Base-by-base conservation (phyloP, 352 stramenopile genomes). In the Pythium folliculosum region DNA sequence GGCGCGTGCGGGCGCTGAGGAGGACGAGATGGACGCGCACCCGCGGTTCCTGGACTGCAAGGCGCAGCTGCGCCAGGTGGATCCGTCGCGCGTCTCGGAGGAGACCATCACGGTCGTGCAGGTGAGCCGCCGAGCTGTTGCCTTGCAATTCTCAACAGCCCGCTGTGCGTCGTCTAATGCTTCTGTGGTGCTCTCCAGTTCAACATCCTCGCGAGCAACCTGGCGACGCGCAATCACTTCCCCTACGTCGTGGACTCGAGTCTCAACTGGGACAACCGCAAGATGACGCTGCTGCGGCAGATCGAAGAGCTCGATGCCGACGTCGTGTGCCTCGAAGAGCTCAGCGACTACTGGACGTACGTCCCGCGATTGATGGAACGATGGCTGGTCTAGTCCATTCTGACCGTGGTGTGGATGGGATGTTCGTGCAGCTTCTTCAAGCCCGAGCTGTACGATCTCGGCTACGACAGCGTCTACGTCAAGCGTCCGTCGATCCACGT, bases 301-400 rank as follows among this genome's bases (percentile, higher is more conserved):
- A 59, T 96, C 23, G 79, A 91, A 1, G 80, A 78, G 55, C 74
- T 94, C 37, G 84, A 93, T 58, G 88, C 88, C 35, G 86, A 94
- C 45, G 80, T 96, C 50, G 68, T 96, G 45, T 96, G 88, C 61
- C 80, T 96, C 7, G 88, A 94, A 71, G 88, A 96, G 27, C 72
- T 92, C 25, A 94, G 85, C 71, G 88, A 96, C 78, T 96, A 96
- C 68, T 94, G 86, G 86, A 94, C 86, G 80, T 94, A 77, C 40
- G 85, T 83, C 14, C 13, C 53, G 27, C 35, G 50, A n/a, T 5
- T 21, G 8, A 54, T 16, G 22, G 40, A n/a, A 12, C 44, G 52
- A 71, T 25, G 38, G 56, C 51, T 47, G n/a, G 35, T 40, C 35
- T 12, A 40, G 12, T 6, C 35, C 6, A 14, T 14, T 19, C 38